Conservation (phyloP, 768 basidiomycete species). For the Melanogaster broomeanus region DNA sequence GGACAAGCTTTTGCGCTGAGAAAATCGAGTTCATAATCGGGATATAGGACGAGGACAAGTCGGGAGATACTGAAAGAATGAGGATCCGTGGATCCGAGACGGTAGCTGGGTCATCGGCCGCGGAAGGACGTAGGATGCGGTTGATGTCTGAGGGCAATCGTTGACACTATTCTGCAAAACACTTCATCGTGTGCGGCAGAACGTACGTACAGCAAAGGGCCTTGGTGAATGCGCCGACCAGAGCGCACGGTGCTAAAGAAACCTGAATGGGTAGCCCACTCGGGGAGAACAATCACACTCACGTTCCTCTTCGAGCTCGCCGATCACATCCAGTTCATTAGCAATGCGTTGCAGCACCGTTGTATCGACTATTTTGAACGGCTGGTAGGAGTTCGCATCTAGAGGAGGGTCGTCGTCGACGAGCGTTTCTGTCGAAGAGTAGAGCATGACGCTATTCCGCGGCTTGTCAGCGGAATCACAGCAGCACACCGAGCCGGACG, state of each 20-base stretch:
- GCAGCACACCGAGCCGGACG: neutral
- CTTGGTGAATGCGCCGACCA: conserved; percentile 91
- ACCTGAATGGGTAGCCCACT: conserved; percentile 7
- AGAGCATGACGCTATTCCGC: conserved; percentile 68
- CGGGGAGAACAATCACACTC: conserved; percentile 3
- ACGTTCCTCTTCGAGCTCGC: conserved; percentile 49
- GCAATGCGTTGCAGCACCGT: conserved; percentile 62
- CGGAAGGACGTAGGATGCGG: conserved; percentile 44
- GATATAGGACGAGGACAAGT: conserved; percentile 88
- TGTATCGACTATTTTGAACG: conserved; percentile 78
- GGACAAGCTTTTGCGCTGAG: conserved; percentile 93
- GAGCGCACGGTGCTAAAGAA: conserved; percentile 55
- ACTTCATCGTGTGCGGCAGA: neutral
- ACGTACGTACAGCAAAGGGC: conserved; percentile 81
- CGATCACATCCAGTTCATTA: conserved; percentile 58
- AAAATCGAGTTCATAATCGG: conserved; percentile 99
- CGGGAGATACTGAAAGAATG: conserved; percentile 89
- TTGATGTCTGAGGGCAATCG: conserved; percentile 63
- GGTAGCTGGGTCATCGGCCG: conserved; percentile 33
- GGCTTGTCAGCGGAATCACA: neutral
- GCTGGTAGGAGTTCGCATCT: conserved; percentile 82
- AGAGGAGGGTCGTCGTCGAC: conserved; percentile 39
- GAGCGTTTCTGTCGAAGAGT: conserved; percentile 59
- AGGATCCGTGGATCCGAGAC: conserved; percentile 59
- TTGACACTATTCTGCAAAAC: conserved; percentile 22